Percentiles rank a stretch among this genome's conserved stretches.
Evolutionary conservation across 164 flowering plant genomes (phyloP).

Genomic region (Platanus orientalis): DNA sequence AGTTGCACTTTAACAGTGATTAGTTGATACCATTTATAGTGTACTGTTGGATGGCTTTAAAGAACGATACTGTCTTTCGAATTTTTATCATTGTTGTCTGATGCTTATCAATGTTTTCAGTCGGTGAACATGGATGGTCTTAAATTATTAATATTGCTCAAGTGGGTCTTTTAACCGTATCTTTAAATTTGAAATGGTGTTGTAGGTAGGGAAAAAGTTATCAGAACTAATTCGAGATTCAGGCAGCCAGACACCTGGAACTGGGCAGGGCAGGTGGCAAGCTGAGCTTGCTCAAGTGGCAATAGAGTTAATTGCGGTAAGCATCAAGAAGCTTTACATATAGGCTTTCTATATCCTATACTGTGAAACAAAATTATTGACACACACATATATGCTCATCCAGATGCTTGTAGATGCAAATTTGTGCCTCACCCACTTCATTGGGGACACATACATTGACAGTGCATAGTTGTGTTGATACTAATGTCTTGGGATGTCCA

Average conservation of each 20-base stretch:
- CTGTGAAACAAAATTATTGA: too few species aligned
- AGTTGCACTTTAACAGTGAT: too few species aligned
- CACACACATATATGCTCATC: too few species aligned
- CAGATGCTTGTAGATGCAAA: too few species aligned
- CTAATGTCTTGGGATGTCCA: too few species aligned
- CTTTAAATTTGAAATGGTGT: not conserved
- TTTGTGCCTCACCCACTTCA: too few species aligned
- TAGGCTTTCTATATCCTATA: not conserved
- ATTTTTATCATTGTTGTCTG: not conserved
- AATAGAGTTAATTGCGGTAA: constrained; percentile 90
- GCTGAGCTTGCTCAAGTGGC: constrained; percentile 90
- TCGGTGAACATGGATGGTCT: not conserved
- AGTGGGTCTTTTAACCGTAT: not conserved
- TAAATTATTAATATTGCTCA: not conserved
- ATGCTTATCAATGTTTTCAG: not conserved
- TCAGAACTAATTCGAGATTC: constrained; percentile 94
- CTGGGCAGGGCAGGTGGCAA: constrained; percentile 93
- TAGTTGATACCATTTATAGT: too few species aligned
- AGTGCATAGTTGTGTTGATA: too few species aligned
- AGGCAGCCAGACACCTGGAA: constrained; percentile 70
- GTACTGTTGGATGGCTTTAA: not conserved
- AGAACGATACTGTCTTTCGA: too few species aligned
- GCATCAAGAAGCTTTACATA: constrained; percentile 15
- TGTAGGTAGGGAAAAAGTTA: constrained; percentile 89
- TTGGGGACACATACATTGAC: too few species aligned